phyloP scores from a whole-genome alignment of 345 rosid genomes.

The Aquilaria malaccensis region DNA sequence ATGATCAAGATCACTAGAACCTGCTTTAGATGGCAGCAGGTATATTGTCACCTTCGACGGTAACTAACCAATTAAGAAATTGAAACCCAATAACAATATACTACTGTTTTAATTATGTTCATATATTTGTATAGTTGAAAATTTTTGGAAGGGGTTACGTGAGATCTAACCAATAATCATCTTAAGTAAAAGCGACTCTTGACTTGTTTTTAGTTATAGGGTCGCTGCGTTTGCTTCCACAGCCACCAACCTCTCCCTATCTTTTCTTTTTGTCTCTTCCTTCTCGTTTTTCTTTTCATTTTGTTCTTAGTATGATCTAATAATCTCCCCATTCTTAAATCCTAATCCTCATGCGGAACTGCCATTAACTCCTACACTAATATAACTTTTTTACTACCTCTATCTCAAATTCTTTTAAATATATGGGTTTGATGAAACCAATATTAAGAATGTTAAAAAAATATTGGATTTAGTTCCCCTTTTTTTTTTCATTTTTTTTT shows the following conservation, averaged over 20 bases:
- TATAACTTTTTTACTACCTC: neutral
- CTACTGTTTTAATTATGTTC: too few species aligned
- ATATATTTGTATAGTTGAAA: too few species aligned
- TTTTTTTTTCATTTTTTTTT: neutral
- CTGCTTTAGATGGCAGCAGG: constrained; percentile 8
- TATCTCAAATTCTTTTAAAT: neutral
- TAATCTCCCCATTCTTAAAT: too few species aligned
- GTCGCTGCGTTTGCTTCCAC: constrained; percentile 37
- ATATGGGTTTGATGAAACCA: constrained; percentile 7
- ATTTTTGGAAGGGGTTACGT: constrained; percentile 25
- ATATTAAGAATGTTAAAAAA: neutral
- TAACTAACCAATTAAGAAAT: constrained; percentile 23
- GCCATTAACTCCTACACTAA: constrained; percentile 20
- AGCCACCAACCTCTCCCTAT: constrained; percentile 12
- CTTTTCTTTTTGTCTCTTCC: neutral
- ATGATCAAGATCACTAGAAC: too few species aligned
- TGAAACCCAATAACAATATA: too few species aligned
- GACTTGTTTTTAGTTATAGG: constrained; percentile 62
- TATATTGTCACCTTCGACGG: constrained; percentile 22
- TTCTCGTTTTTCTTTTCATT: too few species aligned
- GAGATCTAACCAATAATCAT: constrained; percentile 16
- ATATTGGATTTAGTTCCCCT: neutral
- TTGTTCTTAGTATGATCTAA: too few species aligned
- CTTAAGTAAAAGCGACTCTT: constrained; percentile 70
- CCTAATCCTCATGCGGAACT: constrained; percentile 25